Evolutionary conservation across 2,329 filamentous ascomycete genomes (phyloP).

Genomic region (Lachnellula arida): DNA sequence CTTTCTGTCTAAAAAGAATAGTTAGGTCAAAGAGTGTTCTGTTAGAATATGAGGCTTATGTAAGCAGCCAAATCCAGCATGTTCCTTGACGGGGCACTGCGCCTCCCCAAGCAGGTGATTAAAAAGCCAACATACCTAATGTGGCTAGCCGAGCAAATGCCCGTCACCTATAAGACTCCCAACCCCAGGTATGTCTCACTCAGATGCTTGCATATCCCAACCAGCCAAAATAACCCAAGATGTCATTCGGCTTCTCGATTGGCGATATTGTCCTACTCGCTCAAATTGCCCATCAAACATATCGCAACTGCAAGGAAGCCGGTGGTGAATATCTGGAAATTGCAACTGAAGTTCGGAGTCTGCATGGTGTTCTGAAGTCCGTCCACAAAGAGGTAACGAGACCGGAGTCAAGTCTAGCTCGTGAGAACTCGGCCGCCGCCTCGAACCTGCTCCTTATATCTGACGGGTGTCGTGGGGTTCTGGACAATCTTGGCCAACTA

Average conservation of each 20-base stretch:
- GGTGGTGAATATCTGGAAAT: constrained; percentile 5
- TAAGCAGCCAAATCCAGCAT: too few species aligned
- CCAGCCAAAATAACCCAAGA: not conserved
- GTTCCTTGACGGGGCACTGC: not conserved
- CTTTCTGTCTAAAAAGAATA: too few species aligned
- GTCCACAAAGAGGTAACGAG: not conserved
- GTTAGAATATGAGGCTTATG: too few species aligned
- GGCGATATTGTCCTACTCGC: constrained; percentile 1
- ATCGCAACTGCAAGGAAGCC: constrained; percentile 3
- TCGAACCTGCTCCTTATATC: not conserved
- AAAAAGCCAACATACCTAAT: constrained; percentile 28
- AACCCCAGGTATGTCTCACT: too few species aligned
- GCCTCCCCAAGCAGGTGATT: not conserved
- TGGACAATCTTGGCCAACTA: not conserved
- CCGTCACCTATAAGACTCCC: not conserved
- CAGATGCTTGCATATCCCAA: too few species aligned
- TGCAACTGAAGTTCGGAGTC: constrained; percentile 1
- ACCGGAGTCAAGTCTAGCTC: not conserved
- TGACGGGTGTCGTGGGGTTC: not conserved
- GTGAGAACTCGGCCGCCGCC: not conserved
- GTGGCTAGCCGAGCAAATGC: constrained; percentile 11
- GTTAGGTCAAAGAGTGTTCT: too few species aligned
- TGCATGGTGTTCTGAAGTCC: constrained; percentile 2
- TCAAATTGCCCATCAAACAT: not conserved
- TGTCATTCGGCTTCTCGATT: constrained; percentile 5